Base-by-base conservation (phyloP, 352 stramenopile genomes). In the Globisporangium lucens region DNA sequence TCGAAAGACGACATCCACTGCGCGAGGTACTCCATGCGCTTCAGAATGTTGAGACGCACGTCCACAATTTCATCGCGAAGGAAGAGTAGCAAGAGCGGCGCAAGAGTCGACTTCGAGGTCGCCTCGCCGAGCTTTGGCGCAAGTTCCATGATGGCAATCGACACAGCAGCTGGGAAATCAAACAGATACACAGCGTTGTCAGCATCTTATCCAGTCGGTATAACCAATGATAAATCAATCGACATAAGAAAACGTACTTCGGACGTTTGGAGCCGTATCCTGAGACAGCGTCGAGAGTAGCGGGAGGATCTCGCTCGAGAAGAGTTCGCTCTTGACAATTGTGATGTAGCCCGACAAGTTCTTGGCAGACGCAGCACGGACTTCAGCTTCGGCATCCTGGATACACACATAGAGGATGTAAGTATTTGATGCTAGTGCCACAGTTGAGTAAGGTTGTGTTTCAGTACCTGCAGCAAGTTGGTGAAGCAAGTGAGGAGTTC, bases 31-130 rank as follows among this genome's bases (percentile, higher is more conserved):
- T 90, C 93, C 75, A 98, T 89, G 72, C 97, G 97, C 70, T 94
- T 96, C 33, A 98, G 72, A 57, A 98, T 97, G 77, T 98, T 97
- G 5, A 98, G 80, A 59, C 97, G 93, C 33, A 98, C 94, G 76
- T 98, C 94, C 27, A 96, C 90, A 59, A 97, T 86, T 66, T 96
- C 89, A 69, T 98, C 90, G 22, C 85, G 86, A 55, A 95, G 65
- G 74, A 94, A 93, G 41, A 94, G 76, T 20, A 93, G 70, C 59
- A 94, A 63, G 56, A 97, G 66, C 67, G 95, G 85, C 12, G 86
- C 80, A 2, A 95, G 75, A 38, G 77, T 84, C 56, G 70, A 82
- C 79, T 98, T 97, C 73, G 97, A 97, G 38, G 95, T 83, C 9
- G 87, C 85, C 66, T 98, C 82, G 22, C 91, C 91, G 52, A 97